phyloP scores from a whole-genome alignment of 768 basidiomycete species.

The Kwoniella dejecticola region DNA sequence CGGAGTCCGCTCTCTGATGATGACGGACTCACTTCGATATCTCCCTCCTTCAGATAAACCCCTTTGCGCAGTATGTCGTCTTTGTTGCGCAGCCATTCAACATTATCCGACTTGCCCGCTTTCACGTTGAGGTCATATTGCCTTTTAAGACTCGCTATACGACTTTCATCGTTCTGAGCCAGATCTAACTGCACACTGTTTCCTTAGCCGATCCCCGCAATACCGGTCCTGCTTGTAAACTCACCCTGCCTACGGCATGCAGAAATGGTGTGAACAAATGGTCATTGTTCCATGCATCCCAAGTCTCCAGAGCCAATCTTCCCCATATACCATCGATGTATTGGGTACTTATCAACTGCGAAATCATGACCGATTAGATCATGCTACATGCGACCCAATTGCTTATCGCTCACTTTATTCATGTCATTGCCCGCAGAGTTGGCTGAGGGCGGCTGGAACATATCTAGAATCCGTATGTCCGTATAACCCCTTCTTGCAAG shows the following conservation, averaged over 20 bases:
- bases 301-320: conserved; percentile 32
- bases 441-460: conserved; percentile 37
- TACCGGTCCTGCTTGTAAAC: conserved; percentile 3
- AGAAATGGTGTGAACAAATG: conserved; percentile 42
- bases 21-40: conserved; percentile 23
- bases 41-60: conserved; percentile 23
- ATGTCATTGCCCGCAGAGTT: conserved; percentile 50
- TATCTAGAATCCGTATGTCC: conserved; percentile 46
- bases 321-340: conserved; percentile 14
- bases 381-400: too few relatives aligned
- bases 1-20: not conserved
- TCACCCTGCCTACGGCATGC: conserved; percentile 47
- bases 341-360: conserved; percentile 3
- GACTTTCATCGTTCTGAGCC: conserved; percentile 13
- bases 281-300: conserved; percentile 49
- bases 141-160: not conserved
- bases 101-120: not conserved
- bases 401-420: conserved; percentile 45
- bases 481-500: conserved; percentile 48
- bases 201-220: conserved; percentile 5
- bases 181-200: not conserved
- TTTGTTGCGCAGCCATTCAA: conserved; percentile 37
- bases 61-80: conserved; percentile 31
- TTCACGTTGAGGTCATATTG: not conserved
- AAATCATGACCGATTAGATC: not conserved